phyloP scores from a whole-genome alignment of 495 filamentous ascomycete genomes.

The Rhizodiscina lignyota region DNA sequence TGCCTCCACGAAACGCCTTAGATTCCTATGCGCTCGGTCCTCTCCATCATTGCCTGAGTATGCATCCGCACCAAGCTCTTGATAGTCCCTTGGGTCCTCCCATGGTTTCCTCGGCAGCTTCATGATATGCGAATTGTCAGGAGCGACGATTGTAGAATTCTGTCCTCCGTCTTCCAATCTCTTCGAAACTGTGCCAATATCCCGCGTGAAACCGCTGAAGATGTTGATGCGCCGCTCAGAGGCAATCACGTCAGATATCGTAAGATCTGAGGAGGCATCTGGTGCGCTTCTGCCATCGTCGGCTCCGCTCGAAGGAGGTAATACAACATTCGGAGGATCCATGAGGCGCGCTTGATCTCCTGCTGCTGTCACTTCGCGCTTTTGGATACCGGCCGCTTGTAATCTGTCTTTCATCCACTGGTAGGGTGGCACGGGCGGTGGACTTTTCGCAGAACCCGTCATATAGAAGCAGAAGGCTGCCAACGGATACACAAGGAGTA shows the following conservation, averaged over 20 bases:
- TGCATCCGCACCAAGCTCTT: conserved; percentile 49
- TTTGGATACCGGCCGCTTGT: too few species aligned
- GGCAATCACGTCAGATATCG: conserved; percentile 77
- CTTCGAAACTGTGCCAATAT: conserved; percentile 52
- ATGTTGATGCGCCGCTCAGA: conserved; percentile 69
- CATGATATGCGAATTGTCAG: conserved; percentile 65
- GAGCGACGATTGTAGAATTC: conserved; percentile 85
- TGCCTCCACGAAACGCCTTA: conserved; percentile 72
- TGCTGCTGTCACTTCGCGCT: too few species aligned
- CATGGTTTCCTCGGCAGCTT: conserved; percentile 78
- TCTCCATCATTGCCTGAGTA: conserved; percentile 69
- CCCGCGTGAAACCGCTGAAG: conserved; percentile 72
- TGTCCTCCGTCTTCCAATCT: conserved; percentile 50
- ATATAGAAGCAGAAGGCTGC: too few species aligned
- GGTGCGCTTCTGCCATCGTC: conserved; percentile 8
- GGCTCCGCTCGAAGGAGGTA: not conserved
- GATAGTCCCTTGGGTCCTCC: conserved; percentile 78
- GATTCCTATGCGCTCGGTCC: conserved; percentile 61
- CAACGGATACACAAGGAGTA: too few species aligned
- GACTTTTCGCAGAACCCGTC: too few species aligned
- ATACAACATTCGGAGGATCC: too few species aligned
- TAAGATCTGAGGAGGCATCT: conserved; percentile 23
- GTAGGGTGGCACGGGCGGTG: too few species aligned
- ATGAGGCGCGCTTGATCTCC: too few species aligned
- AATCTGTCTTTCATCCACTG: too few species aligned